Percentiles rank a stretch among this genome's conserved stretches.
These are phyloP conservation scores for Cryphonectria radicalis DNA, from an alignment of 2,329 filamentous ascomycete genomes.

Conservation along the genomic window DNA sequence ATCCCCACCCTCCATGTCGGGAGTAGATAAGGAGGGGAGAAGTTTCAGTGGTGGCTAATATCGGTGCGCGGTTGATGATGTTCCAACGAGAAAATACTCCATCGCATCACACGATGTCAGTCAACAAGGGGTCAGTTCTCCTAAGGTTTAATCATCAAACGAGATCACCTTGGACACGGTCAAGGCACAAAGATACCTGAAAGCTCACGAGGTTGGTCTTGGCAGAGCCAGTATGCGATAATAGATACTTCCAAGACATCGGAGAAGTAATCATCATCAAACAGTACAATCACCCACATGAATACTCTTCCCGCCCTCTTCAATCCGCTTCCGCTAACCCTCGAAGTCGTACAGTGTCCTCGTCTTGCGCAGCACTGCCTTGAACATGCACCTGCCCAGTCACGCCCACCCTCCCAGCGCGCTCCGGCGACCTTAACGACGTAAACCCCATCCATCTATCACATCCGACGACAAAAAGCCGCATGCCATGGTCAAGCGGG, in stretches of 20 bases:
- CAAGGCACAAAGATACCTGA: background rate
- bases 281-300: background rate
- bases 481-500: constrained; percentile 14
- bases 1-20: background rate
- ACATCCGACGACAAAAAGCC: background rate
- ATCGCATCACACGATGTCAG: background rate
- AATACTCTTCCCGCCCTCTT: background rate
- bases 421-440: constrained; percentile 23
- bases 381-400: constrained; percentile 12
- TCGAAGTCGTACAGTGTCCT: constrained; percentile 21
- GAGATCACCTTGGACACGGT: background rate
- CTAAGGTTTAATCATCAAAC: background rate
- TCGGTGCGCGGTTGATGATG: background rate
- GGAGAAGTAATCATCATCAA: constrained; percentile 2
- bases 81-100: background rate
- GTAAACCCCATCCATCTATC: constrained; percentile 9
- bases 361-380: constrained; percentile 20
- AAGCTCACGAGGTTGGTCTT: background rate
- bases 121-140: background rate
- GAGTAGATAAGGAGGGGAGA: background rate
- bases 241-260: background rate
- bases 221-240: background rate
- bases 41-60: background rate
- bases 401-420: constrained; percentile 21
- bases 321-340: background rate